Conservation (phyloP, 2,329 filamentous ascomycete genomes). For the Ophiostoma sp. region DNA sequence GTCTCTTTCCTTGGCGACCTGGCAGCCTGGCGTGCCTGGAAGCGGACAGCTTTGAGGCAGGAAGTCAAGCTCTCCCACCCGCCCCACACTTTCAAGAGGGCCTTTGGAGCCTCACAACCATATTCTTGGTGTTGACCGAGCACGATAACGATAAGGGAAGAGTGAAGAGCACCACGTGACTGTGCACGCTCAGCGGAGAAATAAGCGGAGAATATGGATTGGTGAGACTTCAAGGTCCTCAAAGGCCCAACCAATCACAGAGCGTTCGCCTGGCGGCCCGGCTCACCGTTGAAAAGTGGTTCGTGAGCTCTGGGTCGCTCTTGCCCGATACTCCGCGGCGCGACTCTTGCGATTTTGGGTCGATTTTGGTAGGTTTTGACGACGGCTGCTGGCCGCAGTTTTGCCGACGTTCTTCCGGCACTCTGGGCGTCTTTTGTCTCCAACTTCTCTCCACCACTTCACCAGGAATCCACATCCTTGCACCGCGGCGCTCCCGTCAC, state of each 20-base stretch:
- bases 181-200: neutral
- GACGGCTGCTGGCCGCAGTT: neutral
- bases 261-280: neutral
- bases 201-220: neutral
- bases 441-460: neutral
- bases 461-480: constrained; percentile 1
- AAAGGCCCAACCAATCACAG: neutral
- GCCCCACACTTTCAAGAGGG: too few species aligned
- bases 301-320: neutral
- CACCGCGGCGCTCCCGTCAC: neutral
- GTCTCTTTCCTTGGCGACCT: too few species aligned
- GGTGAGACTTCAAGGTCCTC: neutral
- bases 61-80: too few species aligned
- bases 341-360: neutral
- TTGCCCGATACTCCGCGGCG: constrained; percentile 9
- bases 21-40: too few species aligned
- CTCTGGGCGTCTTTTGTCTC: neutral
- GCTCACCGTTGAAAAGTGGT: neutral
- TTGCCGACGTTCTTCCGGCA: constrained; percentile 12
- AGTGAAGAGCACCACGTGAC: neutral
- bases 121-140: too few species aligned
- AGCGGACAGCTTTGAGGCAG: too few species aligned
- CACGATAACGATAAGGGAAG: neutral
- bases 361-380: neutral
- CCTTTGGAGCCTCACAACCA: too few species aligned